Evolutionary conservation across 345 rosid genomes (phyloP).

Genomic region (Mercurialis annua): DNA sequence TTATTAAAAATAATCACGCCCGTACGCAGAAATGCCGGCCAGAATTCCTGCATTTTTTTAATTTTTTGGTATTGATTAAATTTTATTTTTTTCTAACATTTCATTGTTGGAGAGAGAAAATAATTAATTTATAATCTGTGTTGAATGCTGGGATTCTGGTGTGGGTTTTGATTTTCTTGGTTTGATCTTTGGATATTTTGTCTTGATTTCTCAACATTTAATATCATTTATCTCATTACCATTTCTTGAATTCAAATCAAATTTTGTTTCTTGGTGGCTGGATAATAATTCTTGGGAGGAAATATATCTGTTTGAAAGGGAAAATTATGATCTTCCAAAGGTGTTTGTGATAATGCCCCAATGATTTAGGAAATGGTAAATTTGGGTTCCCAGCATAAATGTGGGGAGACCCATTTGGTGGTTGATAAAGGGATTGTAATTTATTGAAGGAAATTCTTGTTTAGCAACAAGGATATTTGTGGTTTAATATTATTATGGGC

Average conservation of each 20-base stretch:
- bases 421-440: background rate
- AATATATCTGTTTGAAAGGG: background rate
- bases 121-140: background rate
- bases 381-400: constrained; percentile 17
- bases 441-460: too few relatives aligned
- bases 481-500: constrained; percentile 69
- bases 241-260: constrained; percentile 1
- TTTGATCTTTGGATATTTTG: background rate
- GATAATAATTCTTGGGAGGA: background rate
- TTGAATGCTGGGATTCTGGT: constrained; percentile 16
- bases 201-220: too few relatives aligned
- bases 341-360: background rate
- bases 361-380: constrained; percentile 18
- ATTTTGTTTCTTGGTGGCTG: background rate
- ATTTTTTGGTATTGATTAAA: background rate
- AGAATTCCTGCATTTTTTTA: constrained; percentile 13
- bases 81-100: background rate
- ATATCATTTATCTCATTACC: background rate
- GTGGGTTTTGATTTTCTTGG: constrained; percentile 6
- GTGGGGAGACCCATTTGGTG: constrained; percentile 4
- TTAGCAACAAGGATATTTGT: background rate
- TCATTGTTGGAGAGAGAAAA: background rate
- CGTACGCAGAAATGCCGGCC: constrained; percentile 1
- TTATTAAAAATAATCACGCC: too few relatives aligned
- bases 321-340: background rate